Conservation (phyloP, 2,329 filamentous ascomycete species). For the Bipolaris zeicola region DNA sequence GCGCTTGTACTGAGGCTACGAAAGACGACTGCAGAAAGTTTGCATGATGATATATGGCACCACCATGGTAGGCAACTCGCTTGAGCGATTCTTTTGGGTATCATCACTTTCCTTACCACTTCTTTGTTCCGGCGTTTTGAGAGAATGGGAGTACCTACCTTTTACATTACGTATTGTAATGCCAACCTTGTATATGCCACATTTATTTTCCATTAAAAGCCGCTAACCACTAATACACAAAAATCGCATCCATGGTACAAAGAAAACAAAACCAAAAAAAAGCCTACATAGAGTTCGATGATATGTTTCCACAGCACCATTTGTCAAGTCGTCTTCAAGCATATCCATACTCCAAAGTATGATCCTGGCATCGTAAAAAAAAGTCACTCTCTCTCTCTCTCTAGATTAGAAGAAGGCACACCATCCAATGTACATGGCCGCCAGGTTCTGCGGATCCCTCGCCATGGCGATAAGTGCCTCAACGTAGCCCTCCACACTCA, state of each 20-base stretch:
- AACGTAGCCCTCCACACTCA: constrained; percentile 97
- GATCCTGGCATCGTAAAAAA: background rate
- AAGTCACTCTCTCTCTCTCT: background rate
- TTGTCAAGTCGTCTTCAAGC: too few relatives aligned
- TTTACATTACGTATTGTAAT: constrained; percentile 18
- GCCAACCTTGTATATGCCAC: constrained; percentile 16
- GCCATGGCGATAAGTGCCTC: constrained; percentile 91
- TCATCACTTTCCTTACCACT: constrained; percentile 11
- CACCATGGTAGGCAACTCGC: constrained; percentile 2
- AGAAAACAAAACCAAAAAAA: background rate
- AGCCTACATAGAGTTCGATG: too few relatives aligned
- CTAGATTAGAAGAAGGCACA: constrained; percentile 66
- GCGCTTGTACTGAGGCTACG: constrained; percentile 7
- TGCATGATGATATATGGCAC: constrained; percentile 11
- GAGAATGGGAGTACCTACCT: constrained; percentile 11
- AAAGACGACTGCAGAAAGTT: constrained; percentile 1
- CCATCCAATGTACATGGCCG: constrained; percentile 98
- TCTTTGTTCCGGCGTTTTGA: constrained; percentile 9
- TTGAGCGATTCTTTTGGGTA: constrained; percentile 8
- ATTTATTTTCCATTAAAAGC: background rate
- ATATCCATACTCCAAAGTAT: background rate
- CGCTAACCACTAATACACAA: too few relatives aligned
- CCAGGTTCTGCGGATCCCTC: constrained; percentile 76
- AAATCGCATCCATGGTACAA: background rate
- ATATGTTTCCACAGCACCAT: too few relatives aligned